These are phyloP conservation scores for Pseudogymnoascus sp. DNA, from an alignment of 2,329 filamentous ascomycete genomes.

Conservation along the genomic window DNA sequence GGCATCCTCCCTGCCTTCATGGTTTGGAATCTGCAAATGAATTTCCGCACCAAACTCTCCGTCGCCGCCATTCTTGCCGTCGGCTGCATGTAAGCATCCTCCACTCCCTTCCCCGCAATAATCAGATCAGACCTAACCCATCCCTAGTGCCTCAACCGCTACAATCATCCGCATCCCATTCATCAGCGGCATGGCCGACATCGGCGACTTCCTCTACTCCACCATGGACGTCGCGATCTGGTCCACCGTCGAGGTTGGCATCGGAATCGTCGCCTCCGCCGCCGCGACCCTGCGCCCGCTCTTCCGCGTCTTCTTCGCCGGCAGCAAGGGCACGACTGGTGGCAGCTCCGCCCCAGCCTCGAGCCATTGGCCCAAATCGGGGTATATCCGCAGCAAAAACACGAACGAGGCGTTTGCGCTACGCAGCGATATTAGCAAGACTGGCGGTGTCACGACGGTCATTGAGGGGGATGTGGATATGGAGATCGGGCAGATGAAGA, in stretches of 20 bases:
- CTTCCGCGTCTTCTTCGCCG: slow-evolving; percentile 21
- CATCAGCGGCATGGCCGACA: slow-evolving; percentile 31
- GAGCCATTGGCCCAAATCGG: background rate
- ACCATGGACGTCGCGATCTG: slow-evolving; percentile 39
- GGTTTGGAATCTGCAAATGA: slow-evolving; percentile 45
- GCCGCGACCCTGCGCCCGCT: slow-evolving; percentile 42
- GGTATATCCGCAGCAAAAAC: background rate
- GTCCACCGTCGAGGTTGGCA: slow-evolving; percentile 41
- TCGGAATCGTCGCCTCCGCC: slow-evolving; percentile 43
- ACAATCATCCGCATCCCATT: slow-evolving; percentile 39
- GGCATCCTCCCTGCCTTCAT: slow-evolving; percentile 44
- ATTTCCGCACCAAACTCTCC: slow-evolving; percentile 37
- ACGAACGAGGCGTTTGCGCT: background rate
- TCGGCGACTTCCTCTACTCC: slow-evolving; percentile 34
- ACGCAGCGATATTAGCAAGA: slow-evolving; percentile 5
- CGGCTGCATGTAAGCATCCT: slow-evolving; percentile 39
- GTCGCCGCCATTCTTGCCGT: slow-evolving; percentile 43
- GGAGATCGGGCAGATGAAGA: background rate
- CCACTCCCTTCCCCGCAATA: background rate
- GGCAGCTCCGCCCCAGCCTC: background rate
- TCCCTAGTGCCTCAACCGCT: slow-evolving; percentile 32
- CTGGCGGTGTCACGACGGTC: background rate
- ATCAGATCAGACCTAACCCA: slow-evolving; percentile 9
- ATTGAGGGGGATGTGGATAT: background rate
- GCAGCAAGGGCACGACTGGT: slow-evolving; percentile 2